Base-by-base conservation (phyloP, 2,329 filamentous ascomycete species). In the Teratosphaeria pseudoeucalypti region DNA sequence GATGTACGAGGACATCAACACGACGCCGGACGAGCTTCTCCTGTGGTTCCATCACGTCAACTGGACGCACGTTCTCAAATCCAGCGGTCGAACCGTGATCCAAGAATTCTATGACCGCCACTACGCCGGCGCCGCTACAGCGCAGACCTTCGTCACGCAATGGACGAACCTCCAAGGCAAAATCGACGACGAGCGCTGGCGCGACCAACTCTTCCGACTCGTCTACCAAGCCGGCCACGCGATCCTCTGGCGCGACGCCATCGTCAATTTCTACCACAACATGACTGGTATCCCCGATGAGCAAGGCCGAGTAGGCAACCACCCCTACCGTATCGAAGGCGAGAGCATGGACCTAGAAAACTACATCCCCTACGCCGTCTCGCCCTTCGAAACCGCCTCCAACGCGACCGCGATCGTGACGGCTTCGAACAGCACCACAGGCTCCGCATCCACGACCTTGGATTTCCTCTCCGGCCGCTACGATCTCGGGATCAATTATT, bases 1-100 rank as follows among this genome's bases (percentile, higher is more conserved):
- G 2, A 71, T 75, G 65, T 89, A 80, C 67, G 86, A 89, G 64
- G 73, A 80, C 52, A 74, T 84, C 19, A 78, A 81, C 14, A 85
- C 82, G 0, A 89, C 86, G 0, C 85, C 86, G 0, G 86, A 89
- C 61, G 77, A 89, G 26, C 74, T 89, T 10, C 71, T 89, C 2
- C 75, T 89, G 2, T 90, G 86, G 86, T 89, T 89, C 73, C 87
- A 89, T 70, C 87, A 90, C 67, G 84, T 89, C 0, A 80, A 81
- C 3, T 90, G 87, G 68, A 87, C 83, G 0, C 81, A 87, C 47
- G 71, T 70, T 6, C 78, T 89, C 1, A 77, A 84, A 10, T 83
- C 80, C 0, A 32, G 29, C 29, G 84, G 85, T 11, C 82, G 85
- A 71, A 87, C 86, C 0, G 84, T 89, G 2, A 85, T 86, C 57